Evolutionary conservation across 2,329 filamentous ascomycete species (phyloP).

Genomic region (Paecilomyces sp.): DNA sequence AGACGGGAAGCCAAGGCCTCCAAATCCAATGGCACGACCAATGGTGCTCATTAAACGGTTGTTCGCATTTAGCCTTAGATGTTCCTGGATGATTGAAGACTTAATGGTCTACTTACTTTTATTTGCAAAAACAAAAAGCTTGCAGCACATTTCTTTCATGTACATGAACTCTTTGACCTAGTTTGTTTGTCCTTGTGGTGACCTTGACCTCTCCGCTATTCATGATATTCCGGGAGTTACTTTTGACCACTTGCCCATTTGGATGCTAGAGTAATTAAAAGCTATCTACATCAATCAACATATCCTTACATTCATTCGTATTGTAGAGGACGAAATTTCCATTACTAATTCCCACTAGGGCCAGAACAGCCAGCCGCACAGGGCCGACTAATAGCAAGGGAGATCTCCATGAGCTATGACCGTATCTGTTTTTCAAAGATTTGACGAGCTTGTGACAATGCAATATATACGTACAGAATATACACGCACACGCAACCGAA

Average conservation of each 20-base stretch:
- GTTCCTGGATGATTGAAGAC: background rate
- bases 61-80: background rate
- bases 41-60: constrained; percentile 8
- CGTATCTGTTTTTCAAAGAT: background rate
- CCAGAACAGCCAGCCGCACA: background rate
- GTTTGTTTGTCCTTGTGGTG: background rate
- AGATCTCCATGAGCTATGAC: background rate
- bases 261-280: background rate
- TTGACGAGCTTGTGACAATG: background rate
- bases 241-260: background rate
- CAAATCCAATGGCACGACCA: constrained; percentile 20
- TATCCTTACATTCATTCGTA: background rate
- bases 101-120: constrained; percentile 4
- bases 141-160: background rate
- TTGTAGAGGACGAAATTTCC: background rate
- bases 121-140: constrained; percentile 1
- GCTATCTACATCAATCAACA: background rate
- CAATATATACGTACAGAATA: constrained; percentile 26
- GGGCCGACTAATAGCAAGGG: background rate
- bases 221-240: background rate
- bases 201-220: background rate
- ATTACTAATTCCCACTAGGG: background rate
- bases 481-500: constrained; percentile 15
- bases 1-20: constrained; percentile 50
- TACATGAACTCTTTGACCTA: constrained; percentile 2